Percentiles rank a stretch among this genome's conserved stretches.
Evolutionary conservation across 176 grass and related monocot species (phyloP).

Genomic region (Otatea glauca): DNA sequence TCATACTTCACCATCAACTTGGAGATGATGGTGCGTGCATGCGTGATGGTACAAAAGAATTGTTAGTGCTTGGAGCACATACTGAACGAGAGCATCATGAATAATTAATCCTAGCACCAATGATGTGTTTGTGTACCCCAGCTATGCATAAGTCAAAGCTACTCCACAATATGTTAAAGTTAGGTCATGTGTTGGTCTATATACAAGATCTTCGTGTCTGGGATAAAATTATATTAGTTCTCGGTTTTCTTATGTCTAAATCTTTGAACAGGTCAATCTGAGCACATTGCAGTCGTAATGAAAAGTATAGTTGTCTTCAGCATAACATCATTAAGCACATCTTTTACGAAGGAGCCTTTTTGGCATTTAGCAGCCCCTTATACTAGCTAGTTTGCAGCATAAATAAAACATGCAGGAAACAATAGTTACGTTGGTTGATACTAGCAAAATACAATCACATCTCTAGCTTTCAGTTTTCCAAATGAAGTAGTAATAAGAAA

Average conservation of each 20-base stretch:
- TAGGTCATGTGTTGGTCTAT: background rate
- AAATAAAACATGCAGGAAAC: background rate
- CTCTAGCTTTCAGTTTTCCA: too few relatives aligned
- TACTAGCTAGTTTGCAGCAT: background rate
- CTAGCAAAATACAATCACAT: too few relatives aligned
- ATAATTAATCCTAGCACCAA: background rate
- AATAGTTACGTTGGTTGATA: too few relatives aligned
- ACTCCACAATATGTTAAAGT: background rate
- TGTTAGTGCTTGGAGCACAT: background rate
- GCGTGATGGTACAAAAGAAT: background rate
- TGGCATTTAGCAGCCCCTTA: background rate
- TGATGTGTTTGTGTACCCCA: background rate
- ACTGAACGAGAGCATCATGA: background rate
- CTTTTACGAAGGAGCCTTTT: background rate
- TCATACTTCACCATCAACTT: background rate
- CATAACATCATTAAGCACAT: background rate
- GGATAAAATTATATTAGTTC: background rate
- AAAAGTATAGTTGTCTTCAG: too few relatives aligned
- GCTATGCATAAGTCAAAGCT: background rate
- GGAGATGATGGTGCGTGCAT: too few relatives aligned
- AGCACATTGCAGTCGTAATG: background rate
- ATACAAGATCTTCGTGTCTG: background rate
- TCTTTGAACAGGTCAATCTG: background rate
- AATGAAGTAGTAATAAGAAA: too few relatives aligned
- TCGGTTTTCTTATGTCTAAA: background rate